Percentiles rank a stretch among this genome's conserved stretches.
phyloP scores from a whole-genome alignment of 1,284 basidiomycete species.

The Microbotryum scabiosae region DNA sequence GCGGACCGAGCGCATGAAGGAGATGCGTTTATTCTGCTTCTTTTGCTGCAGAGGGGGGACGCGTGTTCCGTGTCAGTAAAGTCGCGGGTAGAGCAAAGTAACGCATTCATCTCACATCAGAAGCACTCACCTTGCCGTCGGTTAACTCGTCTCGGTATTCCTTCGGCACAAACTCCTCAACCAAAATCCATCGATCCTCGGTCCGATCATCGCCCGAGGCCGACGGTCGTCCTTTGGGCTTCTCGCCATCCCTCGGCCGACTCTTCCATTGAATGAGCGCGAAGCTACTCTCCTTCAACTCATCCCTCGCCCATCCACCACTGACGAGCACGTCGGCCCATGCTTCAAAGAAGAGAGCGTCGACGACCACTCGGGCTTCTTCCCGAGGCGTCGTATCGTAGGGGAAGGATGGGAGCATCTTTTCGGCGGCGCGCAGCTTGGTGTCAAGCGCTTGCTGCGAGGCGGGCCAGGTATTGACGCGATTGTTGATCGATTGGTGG shows the following conservation, averaged over 20 bases:
- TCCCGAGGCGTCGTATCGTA: slow-evolving; percentile 28
- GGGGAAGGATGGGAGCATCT: slow-evolving; percentile 30
- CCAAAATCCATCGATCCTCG: slow-evolving; percentile 35
- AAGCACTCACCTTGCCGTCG: slow-evolving; percentile 25
- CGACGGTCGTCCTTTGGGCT: neutral
- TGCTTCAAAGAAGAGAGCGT: slow-evolving; percentile 35
- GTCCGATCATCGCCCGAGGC: slow-evolving; percentile 20
- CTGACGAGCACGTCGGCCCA: slow-evolving; percentile 36
- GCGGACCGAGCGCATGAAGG: slow-evolving; percentile 29
- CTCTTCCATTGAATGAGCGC: slow-evolving; percentile 34
- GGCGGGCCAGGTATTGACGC: slow-evolving; percentile 20
- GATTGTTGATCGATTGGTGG: slow-evolving; percentile 24
- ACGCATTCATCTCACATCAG: too few relatives aligned
- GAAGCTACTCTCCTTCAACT: slow-evolving; percentile 36
- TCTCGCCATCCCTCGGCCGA: slow-evolving; percentile 15
- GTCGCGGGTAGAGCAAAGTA: too few relatives aligned
- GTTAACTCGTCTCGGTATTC: slow-evolving; percentile 33
- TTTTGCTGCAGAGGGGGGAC: slow-evolving; percentile 2
- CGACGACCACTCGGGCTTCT: slow-evolving; percentile 19
- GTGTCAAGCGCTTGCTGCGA: slow-evolving; percentile 15
- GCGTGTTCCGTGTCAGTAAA: too few relatives aligned
- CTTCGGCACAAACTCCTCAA: slow-evolving; percentile 36
- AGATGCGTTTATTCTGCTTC: slow-evolving; percentile 21
- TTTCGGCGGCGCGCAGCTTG: slow-evolving; percentile 27
- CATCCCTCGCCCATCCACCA: slow-evolving; percentile 36